A percentile compares a stretch with the other conserved stretches of the same genome.
phyloP scores from a whole-genome alignment of 177 flowering plant genomes.

The Tripterygium wilfordii region DNA sequence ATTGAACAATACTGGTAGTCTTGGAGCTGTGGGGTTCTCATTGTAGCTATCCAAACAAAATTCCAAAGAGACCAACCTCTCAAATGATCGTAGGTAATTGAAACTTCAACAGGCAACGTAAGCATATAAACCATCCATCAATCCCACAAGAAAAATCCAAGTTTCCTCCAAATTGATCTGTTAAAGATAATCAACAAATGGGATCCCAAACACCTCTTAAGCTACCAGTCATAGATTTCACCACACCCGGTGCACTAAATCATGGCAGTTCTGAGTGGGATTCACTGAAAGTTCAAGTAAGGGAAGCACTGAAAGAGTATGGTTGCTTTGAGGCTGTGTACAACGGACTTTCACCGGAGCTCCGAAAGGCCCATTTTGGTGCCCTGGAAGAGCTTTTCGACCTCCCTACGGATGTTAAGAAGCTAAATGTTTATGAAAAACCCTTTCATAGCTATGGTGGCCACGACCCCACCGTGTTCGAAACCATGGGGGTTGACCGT shows the following conservation, averaged over 20 bases:
- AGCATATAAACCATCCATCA: too few relatives aligned
- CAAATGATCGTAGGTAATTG: too few relatives aligned
- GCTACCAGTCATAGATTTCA: not conserved
- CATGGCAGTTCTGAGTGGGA: not conserved
- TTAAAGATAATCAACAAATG: too few relatives aligned
- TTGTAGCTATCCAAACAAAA: too few relatives aligned
- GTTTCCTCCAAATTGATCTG: too few relatives aligned
- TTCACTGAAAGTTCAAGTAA: not conserved
- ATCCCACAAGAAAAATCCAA: too few relatives aligned
- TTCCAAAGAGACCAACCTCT: too few relatives aligned
- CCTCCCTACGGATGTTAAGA: not conserved
- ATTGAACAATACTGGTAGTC: too few relatives aligned
- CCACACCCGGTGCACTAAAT: not conserved
- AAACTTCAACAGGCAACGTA: too few relatives aligned
- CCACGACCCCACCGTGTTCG: not conserved
- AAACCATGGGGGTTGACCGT: not conserved
- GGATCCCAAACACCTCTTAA: not conserved
- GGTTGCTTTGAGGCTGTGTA: not conserved
- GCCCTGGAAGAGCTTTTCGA: not conserved
- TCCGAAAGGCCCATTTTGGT: not conserved
- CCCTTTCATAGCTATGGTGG: not conserved
- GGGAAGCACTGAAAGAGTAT: not conserved
- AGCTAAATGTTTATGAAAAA: not conserved
- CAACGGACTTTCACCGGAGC: not conserved
- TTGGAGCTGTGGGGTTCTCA: too few relatives aligned